Evolutionary conservation across 192 early-diverging fungal species (phyloP), one percentile per base, ranked within the genome.

Genomic region (Entrophospora sp.): DNA sequence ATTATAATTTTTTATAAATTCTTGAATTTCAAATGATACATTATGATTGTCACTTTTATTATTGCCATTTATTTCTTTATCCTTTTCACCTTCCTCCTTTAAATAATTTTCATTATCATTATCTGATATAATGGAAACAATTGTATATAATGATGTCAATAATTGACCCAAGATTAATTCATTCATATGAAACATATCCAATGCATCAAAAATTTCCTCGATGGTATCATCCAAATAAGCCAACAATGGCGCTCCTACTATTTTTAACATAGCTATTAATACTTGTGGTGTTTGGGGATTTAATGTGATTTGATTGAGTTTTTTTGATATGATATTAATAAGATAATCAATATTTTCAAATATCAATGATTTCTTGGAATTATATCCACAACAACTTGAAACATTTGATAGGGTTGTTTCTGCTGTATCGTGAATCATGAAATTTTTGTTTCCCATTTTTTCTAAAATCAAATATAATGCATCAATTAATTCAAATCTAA

Each of bases 161-260:
- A 77, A 67, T 49, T 69, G 68, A n/a, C 49, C 69, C 32, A 74
- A 75, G 16, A 82, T 35, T 2, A 75, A 57, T 31, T 75, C 68
- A n/a, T 82, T 69, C 64, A 75, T 59, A 68, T 76, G 72, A 70
- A 77, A 79, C 10, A 69, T 51, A 61, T 81, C 80, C 43, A 84
- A 51, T 27, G 77, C 83, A 48, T 80, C 80, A 60, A 81, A 84
- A 22, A 82, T 79, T 32, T 84, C 83, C 14, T 74, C 70, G 2
- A 84, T 70, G 7, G 79, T 74, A 38, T 84, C 83, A 42, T 79
- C 74, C 12, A 84, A 40, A 70, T 76, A 80, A 5, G 66, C 44
- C 12, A 84, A 44, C 4, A 74, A 70, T 25, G 61, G 57, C 1
- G 63, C 35, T 13, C 80, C 80, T 20, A 72, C 80, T 3, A 82